These are phyloP conservation scores for Hibiscus mutabilis DNA, from an alignment of 345 rosid genomes.

Conservation along the genomic window DNA sequence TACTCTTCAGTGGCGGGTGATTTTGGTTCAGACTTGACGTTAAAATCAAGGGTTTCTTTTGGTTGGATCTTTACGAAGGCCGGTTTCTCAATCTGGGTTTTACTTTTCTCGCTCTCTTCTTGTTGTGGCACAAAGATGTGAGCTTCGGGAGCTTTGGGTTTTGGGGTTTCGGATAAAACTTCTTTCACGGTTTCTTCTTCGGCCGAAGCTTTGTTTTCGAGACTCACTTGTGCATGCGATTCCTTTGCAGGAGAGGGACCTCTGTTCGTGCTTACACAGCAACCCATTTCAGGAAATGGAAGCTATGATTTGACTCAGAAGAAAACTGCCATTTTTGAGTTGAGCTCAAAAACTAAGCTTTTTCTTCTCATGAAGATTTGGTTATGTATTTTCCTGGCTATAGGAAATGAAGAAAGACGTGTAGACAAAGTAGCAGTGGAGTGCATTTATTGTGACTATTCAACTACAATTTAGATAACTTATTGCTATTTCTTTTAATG, in stretches of 20 bases:
- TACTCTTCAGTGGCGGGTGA: conserved; percentile 18
- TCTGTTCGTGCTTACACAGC: conserved; percentile 46
- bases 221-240: conserved; percentile 6
- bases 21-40: conserved; percentile 7
- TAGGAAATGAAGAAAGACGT: neutral
- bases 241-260: conserved; percentile 14
- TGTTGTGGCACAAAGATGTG: conserved; percentile 6
- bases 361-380: neutral
- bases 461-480: too few relatives aligned
- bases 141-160: conserved; percentile 10
- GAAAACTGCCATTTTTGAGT: neutral
- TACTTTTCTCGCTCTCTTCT: conserved; percentile 6
- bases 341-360: neutral
- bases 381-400: neutral
- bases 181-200: conserved; percentile 82
- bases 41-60: neutral
- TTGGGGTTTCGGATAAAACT: conserved; percentile 66
- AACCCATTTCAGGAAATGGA: conserved; percentile 47
- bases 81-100: conserved; percentile 9
- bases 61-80: conserved; percentile 24
- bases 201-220: conserved; percentile 29
- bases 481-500: too few relatives aligned
- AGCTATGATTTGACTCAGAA: neutral
- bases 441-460: neutral
- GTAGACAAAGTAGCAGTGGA: neutral